These are phyloP conservation scores for Scedosporium minutisporum DNA, from an alignment of 2,329 filamentous ascomycete species.

Conservation along the genomic window DNA sequence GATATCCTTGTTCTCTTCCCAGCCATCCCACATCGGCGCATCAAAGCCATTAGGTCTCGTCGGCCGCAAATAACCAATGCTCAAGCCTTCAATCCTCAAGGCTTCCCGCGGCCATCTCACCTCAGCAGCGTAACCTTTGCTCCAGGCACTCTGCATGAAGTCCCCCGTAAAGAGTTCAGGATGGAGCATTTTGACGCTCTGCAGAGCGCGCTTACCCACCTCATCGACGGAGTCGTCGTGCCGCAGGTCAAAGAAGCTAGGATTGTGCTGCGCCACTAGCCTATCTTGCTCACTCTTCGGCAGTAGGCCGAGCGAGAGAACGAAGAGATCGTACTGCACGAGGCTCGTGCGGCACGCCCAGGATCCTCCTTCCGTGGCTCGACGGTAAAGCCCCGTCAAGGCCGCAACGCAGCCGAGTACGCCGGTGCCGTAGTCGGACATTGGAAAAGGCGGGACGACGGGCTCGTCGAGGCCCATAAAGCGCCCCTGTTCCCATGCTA, in stretches of 20 bases:
- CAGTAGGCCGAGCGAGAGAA: conserved; percentile 52
- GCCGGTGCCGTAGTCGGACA: conserved; percentile 57
- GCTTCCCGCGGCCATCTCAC: conserved; percentile 31
- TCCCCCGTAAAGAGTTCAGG: conserved; percentile 43
- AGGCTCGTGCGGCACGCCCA: conserved; percentile 57
- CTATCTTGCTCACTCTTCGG: conserved; percentile 39
- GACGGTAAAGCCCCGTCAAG: conserved; percentile 51
- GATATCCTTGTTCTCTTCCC: not conserved
- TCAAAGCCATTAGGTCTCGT: conserved; percentile 46
- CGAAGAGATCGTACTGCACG: conserved; percentile 58
- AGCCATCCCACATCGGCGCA: conserved; percentile 40
- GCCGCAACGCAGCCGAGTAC: conserved; percentile 63
- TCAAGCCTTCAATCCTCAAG: conserved; percentile 32
- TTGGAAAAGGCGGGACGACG: conserved; percentile 55
- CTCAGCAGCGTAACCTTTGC: conserved; percentile 34
- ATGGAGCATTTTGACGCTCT: conserved; percentile 40
- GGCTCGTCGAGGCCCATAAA: conserved; percentile 54
- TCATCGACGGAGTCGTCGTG: conserved; percentile 57
- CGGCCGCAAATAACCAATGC: conserved; percentile 32
- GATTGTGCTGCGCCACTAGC: conserved; percentile 37
- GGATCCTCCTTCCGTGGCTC: conserved; percentile 54
- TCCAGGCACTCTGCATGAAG: conserved; percentile 30
- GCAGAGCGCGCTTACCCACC: conserved; percentile 49
- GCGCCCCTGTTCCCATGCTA: conserved; percentile 52
- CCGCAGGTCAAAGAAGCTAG: conserved; percentile 45